phyloP scores from a whole-genome alignment of 306 rosid species.

The Quercus mongolica region DNA sequence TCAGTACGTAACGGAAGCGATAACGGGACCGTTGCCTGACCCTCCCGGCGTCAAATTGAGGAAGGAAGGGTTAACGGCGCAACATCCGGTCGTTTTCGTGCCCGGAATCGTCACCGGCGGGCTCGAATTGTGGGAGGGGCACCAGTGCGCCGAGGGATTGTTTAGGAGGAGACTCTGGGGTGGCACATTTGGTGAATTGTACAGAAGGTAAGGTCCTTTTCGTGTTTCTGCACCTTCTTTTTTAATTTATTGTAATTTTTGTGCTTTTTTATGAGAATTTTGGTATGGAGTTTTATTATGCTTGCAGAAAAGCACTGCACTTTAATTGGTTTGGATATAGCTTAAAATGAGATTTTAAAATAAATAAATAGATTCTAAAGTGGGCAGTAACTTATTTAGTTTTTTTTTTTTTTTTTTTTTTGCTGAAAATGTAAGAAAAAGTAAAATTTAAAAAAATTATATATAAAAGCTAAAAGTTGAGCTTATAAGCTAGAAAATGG shows the following conservation, averaged over 20 bases:
- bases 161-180: constrained; percentile 85
- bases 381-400: no score
- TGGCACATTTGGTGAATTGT: constrained; percentile 76
- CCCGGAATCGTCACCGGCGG: constrained; percentile 89
- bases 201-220: constrained; percentile 44
- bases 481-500: no score
- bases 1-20: constrained; percentile 76
- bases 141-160: constrained; percentile 69
- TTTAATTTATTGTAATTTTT: background rate
- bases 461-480: no score
- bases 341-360: no score
- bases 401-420: no score
- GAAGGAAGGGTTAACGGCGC: constrained; percentile 68
- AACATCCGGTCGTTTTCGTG: constrained; percentile 79
- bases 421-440: no score
- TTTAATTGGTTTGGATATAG: background rate
- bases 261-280: constrained; percentile 1
- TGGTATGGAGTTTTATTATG: background rate
- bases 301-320: background rate
- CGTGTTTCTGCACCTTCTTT: background rate
- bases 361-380: no score
- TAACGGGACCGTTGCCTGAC: constrained; percentile 68
- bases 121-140: constrained; percentile 81
- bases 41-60: constrained; percentile 75
- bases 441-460: no score